Conservation (phyloP, 2,329 filamentous ascomycete genomes). For the Elsinoe australis region DNA sequence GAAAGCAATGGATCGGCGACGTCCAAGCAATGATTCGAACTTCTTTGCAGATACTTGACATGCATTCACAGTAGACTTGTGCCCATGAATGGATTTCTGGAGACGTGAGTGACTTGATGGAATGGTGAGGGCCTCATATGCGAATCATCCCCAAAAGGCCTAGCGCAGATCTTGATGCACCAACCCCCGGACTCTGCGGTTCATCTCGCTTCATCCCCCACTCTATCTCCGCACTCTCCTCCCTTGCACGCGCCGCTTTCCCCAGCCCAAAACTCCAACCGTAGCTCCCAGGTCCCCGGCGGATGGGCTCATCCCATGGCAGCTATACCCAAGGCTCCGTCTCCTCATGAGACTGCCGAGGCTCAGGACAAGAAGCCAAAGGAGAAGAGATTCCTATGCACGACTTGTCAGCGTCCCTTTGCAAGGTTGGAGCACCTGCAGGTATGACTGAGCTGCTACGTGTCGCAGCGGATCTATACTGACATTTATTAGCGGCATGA, state of each 20-base stretch:
- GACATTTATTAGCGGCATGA: slow-evolving; percentile 18
- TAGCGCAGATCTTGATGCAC: too few relatives aligned
- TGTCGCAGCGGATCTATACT: too few relatives aligned
- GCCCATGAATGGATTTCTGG: too few relatives aligned
- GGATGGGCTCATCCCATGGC: slow-evolving; percentile 8
- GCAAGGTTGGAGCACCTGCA: slow-evolving; percentile 37
- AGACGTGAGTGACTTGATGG: too few relatives aligned
- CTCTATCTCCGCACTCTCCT: background rate
- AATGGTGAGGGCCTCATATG: too few relatives aligned
- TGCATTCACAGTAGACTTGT: too few relatives aligned
- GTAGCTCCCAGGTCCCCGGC: slow-evolving; percentile 3
- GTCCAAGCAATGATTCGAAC: background rate
- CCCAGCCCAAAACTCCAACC: slow-evolving; percentile 2
- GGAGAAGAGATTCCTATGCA: slow-evolving; percentile 32
- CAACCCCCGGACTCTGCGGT: too few relatives aligned
- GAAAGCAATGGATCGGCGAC: slow-evolving; percentile 6
- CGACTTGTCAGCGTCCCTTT: slow-evolving; percentile 29
- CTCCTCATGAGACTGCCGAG: background rate
- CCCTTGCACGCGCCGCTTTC: too few relatives aligned
- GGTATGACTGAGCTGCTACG: slow-evolving; percentile 24
- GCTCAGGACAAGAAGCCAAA: slow-evolving; percentile 20
- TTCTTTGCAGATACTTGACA: too few relatives aligned
- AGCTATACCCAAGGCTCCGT: slow-evolving; percentile 4
- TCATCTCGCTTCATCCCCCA: background rate
- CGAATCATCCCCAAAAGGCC: too few relatives aligned